Percentiles rank a stretch among this genome's conserved stretches.
Conservation (phyloP, 768 basidiomycete species). For the Galerina sulciceps region DNA sequence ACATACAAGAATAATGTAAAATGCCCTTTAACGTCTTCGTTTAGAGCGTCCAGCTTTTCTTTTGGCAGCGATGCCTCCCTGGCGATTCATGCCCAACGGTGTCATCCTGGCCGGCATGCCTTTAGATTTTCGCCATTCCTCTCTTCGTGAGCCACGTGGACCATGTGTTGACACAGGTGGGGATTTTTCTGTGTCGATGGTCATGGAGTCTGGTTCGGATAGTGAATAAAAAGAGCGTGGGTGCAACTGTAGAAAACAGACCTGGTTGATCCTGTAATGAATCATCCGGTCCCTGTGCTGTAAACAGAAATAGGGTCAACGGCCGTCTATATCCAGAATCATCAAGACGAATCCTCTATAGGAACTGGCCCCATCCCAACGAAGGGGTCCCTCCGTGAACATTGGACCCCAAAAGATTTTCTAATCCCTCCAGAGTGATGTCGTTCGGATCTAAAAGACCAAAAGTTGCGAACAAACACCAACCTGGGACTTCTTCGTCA, state of each 20-base stretch:
- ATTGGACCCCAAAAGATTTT: constrained; percentile 28
- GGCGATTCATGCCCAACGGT: constrained; percentile 64
- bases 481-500: constrained; percentile 61
- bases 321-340: constrained; percentile 35
- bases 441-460: constrained; percentile 63
- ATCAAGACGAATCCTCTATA: constrained; percentile 28
- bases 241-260: constrained; percentile 23
- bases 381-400: constrained; percentile 5
- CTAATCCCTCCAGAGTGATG: constrained; percentile 56
- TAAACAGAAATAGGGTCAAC: constrained; percentile 42
- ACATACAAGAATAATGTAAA: constrained; percentile 20
- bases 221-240: constrained; percentile 18
- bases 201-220: constrained; percentile 51
- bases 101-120: constrained; percentile 62
- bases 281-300: constrained; percentile 33
- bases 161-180: constrained; percentile 80
- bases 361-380: constrained; percentile 8
- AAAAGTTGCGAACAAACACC: constrained; percentile 60
- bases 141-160: constrained; percentile 73
- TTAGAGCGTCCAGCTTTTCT: constrained; percentile 74
- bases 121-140: constrained; percentile 83
- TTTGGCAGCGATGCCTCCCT: constrained; percentile 62
- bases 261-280: constrained; percentile 34
- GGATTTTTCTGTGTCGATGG: constrained; percentile 47
- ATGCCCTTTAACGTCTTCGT: constrained; percentile 59